These are phyloP conservation scores for Rhodomyrtus psidioides DNA, from an alignment of 441 rosid genomes.

Conservation along the genomic window DNA sequence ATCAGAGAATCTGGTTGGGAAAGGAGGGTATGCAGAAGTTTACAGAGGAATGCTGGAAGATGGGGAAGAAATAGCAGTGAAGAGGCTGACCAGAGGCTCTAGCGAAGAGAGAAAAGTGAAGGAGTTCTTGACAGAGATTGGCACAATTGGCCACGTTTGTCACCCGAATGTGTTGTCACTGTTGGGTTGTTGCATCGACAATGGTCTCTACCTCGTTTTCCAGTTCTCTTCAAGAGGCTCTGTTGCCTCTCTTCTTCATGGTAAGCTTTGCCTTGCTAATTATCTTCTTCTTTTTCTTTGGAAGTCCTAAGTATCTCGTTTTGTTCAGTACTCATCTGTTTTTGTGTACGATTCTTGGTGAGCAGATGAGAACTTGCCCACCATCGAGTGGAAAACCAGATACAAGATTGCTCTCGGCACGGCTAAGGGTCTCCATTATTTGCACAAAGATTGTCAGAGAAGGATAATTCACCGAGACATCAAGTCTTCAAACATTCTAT, in stretches of 20 bases:
- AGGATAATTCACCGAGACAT: constrained; percentile 92
- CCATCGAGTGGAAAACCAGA: constrained; percentile 75
- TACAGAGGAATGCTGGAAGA: constrained; percentile 51
- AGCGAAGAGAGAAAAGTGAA: constrained; percentile 87
- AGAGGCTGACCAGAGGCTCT: constrained; percentile 61
- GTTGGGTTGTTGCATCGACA: constrained; percentile 82
- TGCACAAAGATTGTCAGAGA: constrained; percentile 90
- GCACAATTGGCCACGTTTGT: constrained; percentile 84
- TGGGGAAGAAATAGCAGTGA: constrained; percentile 78
- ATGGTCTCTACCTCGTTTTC: constrained; percentile 87
- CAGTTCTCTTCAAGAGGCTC: constrained; percentile 83
- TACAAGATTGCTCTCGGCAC: constrained; percentile 70
- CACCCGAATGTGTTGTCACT: constrained; percentile 79
- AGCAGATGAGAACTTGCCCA: constrained; percentile 39
- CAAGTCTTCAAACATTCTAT: constrained; percentile 77
- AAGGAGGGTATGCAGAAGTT: constrained; percentile 95
- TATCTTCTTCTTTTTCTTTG: not conserved
- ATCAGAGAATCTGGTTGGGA: constrained; percentile 75
- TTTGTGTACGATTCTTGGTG: not conserved
- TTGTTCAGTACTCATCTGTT: not conserved
- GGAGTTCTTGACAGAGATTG: constrained; percentile 89
- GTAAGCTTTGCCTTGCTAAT: constrained; percentile 21
- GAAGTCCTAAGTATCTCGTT: not conserved
- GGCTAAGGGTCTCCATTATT: constrained; percentile 75
- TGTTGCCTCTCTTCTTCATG: constrained; percentile 87